A percentile compares a stretch with the other conserved stretches of the same genome.
phyloP scores from a whole-genome alignment of 148 eudicot species.

The Heliosperma pusillum region DNA sequence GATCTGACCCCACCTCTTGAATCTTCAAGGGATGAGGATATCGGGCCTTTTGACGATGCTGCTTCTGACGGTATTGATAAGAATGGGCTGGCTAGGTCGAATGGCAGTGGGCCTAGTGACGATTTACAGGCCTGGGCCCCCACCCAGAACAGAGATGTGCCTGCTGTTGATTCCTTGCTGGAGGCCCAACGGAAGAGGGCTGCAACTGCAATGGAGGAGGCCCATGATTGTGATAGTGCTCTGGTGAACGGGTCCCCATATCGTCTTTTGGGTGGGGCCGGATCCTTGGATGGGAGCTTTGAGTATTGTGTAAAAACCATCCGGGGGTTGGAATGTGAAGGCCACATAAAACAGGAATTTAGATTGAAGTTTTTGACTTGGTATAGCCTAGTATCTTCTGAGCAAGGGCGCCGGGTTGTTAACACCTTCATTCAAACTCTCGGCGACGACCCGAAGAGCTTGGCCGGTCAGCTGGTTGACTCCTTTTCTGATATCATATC shows the following conservation, averaged over 20 bases:
- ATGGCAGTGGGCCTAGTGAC: conserved; percentile 55
- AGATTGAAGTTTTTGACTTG: conserved; percentile 76
- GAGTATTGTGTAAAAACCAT: conserved; percentile 79
- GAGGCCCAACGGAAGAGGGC: conserved; percentile 47
- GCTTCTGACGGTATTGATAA: conserved; percentile 50
- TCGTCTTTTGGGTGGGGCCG: conserved; percentile 31
- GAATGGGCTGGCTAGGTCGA: conserved; percentile 42
- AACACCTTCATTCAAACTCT: conserved; percentile 68
- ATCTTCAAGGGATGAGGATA: conserved; percentile 71
- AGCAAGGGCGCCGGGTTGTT: conserved; percentile 81
- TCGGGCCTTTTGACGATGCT: conserved; percentile 59
- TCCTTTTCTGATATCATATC: conserved; percentile 66
- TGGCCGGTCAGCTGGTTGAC: conserved; percentile 78
- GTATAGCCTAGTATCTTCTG: conserved; percentile 83
- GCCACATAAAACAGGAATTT: conserved; percentile 59
- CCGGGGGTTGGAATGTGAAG: conserved; percentile 63
- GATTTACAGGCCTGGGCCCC: conserved; percentile 52
- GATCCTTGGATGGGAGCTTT: conserved; percentile 61
- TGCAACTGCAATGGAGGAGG: conserved; percentile 44
- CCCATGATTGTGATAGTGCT: conserved; percentile 74
- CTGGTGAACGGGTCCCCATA: conserved; percentile 49
- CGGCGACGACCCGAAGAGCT: conserved; percentile 66
- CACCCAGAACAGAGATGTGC: conserved; percentile 39
- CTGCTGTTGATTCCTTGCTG: conserved; percentile 43
- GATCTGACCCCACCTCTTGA: conserved; percentile 72